These are phyloP conservation scores for Cryphonectria japonica DNA, from an alignment of 2,329 filamentous ascomycete species.

Conservation along the genomic window DNA sequence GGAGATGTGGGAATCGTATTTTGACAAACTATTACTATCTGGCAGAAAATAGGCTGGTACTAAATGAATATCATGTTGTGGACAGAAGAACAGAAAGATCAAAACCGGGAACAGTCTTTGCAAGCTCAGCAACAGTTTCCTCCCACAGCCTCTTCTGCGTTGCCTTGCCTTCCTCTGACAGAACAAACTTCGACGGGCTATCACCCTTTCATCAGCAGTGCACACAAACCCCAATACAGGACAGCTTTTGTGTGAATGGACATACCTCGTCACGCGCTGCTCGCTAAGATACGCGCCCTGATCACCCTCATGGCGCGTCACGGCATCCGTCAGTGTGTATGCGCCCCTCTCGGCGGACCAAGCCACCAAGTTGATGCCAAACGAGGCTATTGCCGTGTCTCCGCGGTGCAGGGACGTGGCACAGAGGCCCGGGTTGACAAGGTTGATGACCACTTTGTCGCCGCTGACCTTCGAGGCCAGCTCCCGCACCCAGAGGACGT, in stretches of 20 bases:
- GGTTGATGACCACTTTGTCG: conserved; percentile 6
- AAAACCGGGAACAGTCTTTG: neutral
- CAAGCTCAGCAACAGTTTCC: neutral
- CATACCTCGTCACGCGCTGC: conserved; percentile 1
- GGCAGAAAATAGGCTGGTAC: neutral
- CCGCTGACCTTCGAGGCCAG: neutral
- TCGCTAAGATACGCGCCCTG: conserved; percentile 6
- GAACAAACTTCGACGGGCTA: neutral
- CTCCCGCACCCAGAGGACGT: conserved; percentile 9
- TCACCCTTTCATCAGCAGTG: neutral
- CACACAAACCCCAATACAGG: neutral
- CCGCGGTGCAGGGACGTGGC: neutral
- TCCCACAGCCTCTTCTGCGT: conserved; percentile 10
- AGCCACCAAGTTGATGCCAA: neutral
- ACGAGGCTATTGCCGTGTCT: neutral
- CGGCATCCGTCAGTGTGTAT: conserved; percentile 1
- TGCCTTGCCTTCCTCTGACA: conserved; percentile 1
- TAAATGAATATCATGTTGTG: neutral
- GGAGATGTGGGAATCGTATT: neutral
- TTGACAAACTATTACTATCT: neutral
- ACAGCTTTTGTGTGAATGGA: neutral
- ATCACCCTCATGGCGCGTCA: neutral
- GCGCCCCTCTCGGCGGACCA: conserved; percentile 2
- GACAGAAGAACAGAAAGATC: neutral
- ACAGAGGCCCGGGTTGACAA: conserved; percentile 7